Percentiles rank a stretch among this genome's conserved stretches.
These are phyloP conservation scores for Sugiyamaella mastotermitis DNA, from an alignment of 805 yeast genomes.

Conservation along the genomic window DNA sequence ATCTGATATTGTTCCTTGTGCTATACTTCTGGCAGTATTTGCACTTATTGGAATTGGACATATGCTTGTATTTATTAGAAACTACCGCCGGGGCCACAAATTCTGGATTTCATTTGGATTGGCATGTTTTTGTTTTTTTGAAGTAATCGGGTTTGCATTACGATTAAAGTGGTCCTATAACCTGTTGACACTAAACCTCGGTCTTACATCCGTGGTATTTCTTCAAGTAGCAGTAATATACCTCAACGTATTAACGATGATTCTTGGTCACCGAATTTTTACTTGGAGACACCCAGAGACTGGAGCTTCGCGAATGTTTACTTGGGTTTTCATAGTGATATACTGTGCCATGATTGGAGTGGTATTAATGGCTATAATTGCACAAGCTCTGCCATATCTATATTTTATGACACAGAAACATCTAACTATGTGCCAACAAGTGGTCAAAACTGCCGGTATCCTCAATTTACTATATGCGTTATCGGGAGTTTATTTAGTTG, in stretches of 20 bases:
- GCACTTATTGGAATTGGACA: conserved; percentile 44
- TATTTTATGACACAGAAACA: conserved; percentile 44
- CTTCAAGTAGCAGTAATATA: conserved; percentile 53
- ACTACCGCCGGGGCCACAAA: conserved; percentile 51
- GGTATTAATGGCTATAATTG: conserved; percentile 63
- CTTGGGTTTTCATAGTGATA: conserved; percentile 43
- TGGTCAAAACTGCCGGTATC: conserved; percentile 45
- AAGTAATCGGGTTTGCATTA: conserved; percentile 53
- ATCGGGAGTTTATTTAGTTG: conserved; percentile 44
- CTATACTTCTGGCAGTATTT: conserved; percentile 51
- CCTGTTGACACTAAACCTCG: conserved; percentile 39
- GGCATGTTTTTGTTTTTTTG: conserved; percentile 45
- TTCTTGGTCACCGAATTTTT: conserved; percentile 65
- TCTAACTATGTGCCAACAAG: conserved; percentile 48
- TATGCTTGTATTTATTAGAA: conserved; percentile 39
- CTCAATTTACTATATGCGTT: conserved; percentile 46
- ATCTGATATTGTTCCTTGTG: conserved; percentile 54
- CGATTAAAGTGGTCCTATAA: conserved; percentile 58
- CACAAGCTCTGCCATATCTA: conserved; percentile 54
- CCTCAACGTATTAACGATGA: conserved; percentile 52
- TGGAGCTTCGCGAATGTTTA: conserved; percentile 47
- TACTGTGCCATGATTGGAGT: conserved; percentile 52
- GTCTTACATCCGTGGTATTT: conserved; percentile 53
- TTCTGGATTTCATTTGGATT: conserved; percentile 52
- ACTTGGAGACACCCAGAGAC: conserved; percentile 74